Evolutionary conservation across 2,329 filamentous ascomycete species (phyloP).

Genomic region (Mycosphaerella sp.): DNA sequence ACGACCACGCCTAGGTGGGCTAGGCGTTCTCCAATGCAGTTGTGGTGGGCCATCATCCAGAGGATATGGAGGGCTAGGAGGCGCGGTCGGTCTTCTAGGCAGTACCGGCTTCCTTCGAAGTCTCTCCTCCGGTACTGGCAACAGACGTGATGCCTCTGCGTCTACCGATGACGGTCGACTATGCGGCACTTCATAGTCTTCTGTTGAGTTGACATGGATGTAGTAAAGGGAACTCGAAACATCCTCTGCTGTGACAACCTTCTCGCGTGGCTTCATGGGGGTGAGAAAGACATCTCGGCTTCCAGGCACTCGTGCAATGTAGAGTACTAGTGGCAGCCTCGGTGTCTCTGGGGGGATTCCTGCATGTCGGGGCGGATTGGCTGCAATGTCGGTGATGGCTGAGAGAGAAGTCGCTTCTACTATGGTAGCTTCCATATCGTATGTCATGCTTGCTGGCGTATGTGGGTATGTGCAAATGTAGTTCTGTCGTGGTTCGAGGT

Average conservation of each 20-base stretch:
- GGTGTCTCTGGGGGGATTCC: conserved; percentile 64
- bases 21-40: background rate
- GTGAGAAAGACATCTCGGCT: conserved; percentile 91
- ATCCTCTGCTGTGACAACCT: conserved; percentile 82
- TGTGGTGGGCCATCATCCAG: conserved; percentile 13
- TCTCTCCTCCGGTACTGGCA: conserved; percentile 14
- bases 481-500: background rate
- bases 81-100: conserved; percentile 15
- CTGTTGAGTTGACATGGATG: conserved; percentile 64
- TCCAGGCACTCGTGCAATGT: conserved; percentile 89
- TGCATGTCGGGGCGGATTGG: conserved; percentile 81
- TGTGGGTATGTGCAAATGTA: background rate
- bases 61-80: conserved; percentile 22
- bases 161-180: conserved; percentile 20
- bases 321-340: conserved; percentile 70
- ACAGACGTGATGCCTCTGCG: conserved; percentile 20
- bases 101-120: conserved; percentile 19
- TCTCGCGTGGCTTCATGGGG: conserved; percentile 78
- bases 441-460: conserved; percentile 20
- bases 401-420: conserved; percentile 81
- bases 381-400: conserved; percentile 70
- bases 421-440: conserved; percentile 25
- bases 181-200: conserved; percentile 47
- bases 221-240: conserved; percentile 87
- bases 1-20: conserved; percentile 13